Evolutionary conservation across 805 yeast genomes (phyloP), one percentile per base, ranked within the genome.

Genomic region (Sugiyamaella smithiae): DNA sequence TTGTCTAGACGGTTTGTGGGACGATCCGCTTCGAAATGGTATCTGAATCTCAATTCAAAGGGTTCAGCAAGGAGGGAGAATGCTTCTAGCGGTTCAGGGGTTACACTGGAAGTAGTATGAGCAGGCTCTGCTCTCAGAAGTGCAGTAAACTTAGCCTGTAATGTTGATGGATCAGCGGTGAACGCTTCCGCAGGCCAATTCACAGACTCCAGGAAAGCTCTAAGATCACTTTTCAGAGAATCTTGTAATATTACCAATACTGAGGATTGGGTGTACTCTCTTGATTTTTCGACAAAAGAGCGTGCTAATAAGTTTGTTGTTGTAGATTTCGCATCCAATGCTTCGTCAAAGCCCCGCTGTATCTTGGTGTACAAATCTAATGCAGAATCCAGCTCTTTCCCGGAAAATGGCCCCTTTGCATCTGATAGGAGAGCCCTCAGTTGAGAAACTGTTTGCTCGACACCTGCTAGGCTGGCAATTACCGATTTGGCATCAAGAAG

Each of bases 1-100:
- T 80, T 80, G 49, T 82, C 81, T 22, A 78, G 58, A 40, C 79
- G 74, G 57, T 82, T 83, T 0, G 90, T 84, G 28, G 81, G 84
- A 33, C 64, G 68, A 24, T 73, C 67, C 3, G 76, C 68, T 43
- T 76, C 75, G 58, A 84, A 85, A 60, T 85, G 88, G 65, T 67
- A 85, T 35, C 71, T 66, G 59, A 85, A 80, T 36, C 85, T 71
- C 9, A 71, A 55, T 5, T 67, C 66, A 24, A 82, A 68, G 1
- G 78, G 76, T 22, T 65, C 62, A 2, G 77, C 61, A 25, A 85
- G 61, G 0, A 69, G 60, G 36, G 71, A 74, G 35, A 82, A 65
- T 0, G 79, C 54, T 14, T 6, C 28, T 19, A 56, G 28, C 11
- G 57, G 53, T 26, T 32, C 17, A 3, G 58, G 58, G 6, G n/a